A percentile compares a stretch with the other conserved stretches of the same genome.
Evolutionary conservation across 176 grass and related monocot genomes (phyloP).

Genomic region (Pharus latifolius): DNA sequence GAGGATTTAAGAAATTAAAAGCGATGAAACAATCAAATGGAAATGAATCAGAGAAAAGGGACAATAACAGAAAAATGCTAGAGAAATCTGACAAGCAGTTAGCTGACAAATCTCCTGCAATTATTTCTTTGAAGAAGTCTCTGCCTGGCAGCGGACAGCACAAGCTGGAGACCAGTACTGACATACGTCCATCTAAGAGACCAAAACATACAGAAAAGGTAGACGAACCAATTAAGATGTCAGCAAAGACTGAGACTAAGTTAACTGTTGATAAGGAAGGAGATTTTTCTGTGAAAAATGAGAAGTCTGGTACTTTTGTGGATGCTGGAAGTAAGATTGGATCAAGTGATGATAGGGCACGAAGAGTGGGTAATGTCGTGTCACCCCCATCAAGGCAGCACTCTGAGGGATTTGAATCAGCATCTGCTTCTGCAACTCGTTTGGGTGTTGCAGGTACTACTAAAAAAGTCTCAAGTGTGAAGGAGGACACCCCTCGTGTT

Average conservation of each 20-base stretch:
- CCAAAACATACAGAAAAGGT: conserved; percentile 24
- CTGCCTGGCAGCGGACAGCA: conserved; percentile 25
- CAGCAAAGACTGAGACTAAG: conserved; percentile 7
- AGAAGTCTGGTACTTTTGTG: conserved; percentile 9
- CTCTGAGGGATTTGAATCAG: conserved; percentile 17
- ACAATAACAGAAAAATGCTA: conserved; percentile 3
- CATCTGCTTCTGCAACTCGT: conserved; percentile 21
- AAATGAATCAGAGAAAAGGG: conserved; percentile 36
- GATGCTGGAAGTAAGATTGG: conserved; percentile 22
- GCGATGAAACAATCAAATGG: conserved; percentile 21
- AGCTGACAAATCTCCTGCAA: conserved; percentile 29
- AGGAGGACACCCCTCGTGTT: conserved; percentile 19
- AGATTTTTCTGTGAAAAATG: conserved; percentile 23
- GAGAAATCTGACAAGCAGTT: conserved; percentile 24
- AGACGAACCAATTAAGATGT: conserved; percentile 24
- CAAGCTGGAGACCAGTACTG: conserved; percentile 21
- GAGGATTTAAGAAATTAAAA: conserved; percentile 34
- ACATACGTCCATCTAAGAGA: conserved; percentile 38
- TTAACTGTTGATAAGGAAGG: conserved; percentile 15
- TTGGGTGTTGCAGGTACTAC: conserved; percentile 12
- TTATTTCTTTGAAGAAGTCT: conserved; percentile 24
- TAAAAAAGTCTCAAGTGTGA: conserved; percentile 37
- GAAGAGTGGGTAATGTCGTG: conserved; percentile 4
- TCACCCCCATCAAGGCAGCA: conserved; percentile 23
- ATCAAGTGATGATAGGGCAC: conserved; percentile 3